Evolutionary conservation across 768 basidiomycete species (phyloP).

Genomic region (Candolleomyces eurysporus): DNA sequence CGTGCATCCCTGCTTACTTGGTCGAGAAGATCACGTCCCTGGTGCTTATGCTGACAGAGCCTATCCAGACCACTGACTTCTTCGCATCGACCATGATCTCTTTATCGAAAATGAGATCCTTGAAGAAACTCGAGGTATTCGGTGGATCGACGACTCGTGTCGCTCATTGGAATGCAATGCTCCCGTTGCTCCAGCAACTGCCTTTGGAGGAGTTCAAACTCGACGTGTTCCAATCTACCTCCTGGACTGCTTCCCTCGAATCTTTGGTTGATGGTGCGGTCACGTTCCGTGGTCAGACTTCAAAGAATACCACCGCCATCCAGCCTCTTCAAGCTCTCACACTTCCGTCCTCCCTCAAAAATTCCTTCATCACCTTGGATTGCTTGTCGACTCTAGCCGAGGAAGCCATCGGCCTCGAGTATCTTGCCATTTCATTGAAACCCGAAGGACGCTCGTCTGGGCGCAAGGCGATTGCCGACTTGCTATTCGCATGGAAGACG

Average conservation of each 20-base stretch:
- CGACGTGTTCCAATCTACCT: too few relatives aligned
- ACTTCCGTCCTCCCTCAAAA: background rate
- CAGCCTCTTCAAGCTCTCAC: too few relatives aligned
- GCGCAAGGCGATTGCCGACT: background rate
- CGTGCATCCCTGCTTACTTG: background rate
- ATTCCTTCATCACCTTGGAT: background rate
- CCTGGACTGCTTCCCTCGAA: too few relatives aligned
- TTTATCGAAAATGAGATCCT: background rate
- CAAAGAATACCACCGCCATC: too few relatives aligned
- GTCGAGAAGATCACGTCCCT: background rate
- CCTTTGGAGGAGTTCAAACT: too few relatives aligned
- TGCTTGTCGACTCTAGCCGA: background rate
- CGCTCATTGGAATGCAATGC: too few relatives aligned
- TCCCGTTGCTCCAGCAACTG: too few relatives aligned
- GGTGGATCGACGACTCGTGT: too few relatives aligned
- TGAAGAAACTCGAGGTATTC: too few relatives aligned
- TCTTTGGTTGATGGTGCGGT: too few relatives aligned
- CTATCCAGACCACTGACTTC: background rate
- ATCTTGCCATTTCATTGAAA: background rate
- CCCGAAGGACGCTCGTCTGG: background rate
- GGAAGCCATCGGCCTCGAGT: background rate
- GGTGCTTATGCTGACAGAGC: background rate
- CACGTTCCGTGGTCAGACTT: too few relatives aligned
- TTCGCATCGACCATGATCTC: background rate
- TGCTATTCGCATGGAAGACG: background rate